Percentiles rank a stretch among this genome's conserved stretches.
Conservation (phyloP, 495 filamentous ascomycete species). For the Penicillium simplicissimum region DNA sequence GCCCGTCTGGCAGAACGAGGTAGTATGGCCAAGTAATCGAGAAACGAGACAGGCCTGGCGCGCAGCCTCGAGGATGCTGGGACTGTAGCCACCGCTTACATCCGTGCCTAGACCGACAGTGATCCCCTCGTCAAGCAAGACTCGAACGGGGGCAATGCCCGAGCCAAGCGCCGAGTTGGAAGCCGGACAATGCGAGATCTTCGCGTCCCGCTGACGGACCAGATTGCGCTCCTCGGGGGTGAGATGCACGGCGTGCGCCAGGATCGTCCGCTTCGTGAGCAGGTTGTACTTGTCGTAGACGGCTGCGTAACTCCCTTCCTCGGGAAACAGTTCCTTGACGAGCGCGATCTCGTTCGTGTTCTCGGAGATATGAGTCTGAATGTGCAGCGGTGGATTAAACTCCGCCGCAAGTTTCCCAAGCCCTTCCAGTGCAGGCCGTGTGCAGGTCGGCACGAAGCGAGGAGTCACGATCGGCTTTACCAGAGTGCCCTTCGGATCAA, state of each 20-base stretch:
- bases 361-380: conserved; percentile 93
- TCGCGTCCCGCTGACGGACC: conserved; percentile 58
- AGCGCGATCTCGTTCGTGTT: conserved; percentile 72
- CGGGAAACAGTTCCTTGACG: conserved; percentile 70
- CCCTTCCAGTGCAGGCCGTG: conserved; percentile 52
- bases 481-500: conserved; percentile 64
- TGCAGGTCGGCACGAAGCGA: conserved; percentile 82
- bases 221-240: conserved; percentile 60
- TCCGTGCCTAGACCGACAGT: conserved; percentile 87
- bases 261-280: conserved; percentile 69
- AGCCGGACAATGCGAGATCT: conserved; percentile 83
- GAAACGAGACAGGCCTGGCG: conserved; percentile 76
- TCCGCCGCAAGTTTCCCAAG: conserved; percentile 65
- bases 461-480: conserved; percentile 84
- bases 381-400: conserved; percentile 56
- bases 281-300: conserved; percentile 78
- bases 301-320: conserved; percentile 60
- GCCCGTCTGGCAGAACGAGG: neutral
- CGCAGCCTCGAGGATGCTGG: conserved; percentile 75
- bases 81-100: conserved; percentile 80
- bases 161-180: conserved; percentile 78
- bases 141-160: conserved; percentile 70
- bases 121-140: conserved; percentile 71
- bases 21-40: conserved; percentile 41
- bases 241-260: conserved; percentile 86